A percentile compares a stretch with the other conserved stretches of the same genome.
Evolutionary conservation across 2,329 filamentous ascomycete genomes (phyloP).

Genomic region (Fusarium incarnatum): DNA sequence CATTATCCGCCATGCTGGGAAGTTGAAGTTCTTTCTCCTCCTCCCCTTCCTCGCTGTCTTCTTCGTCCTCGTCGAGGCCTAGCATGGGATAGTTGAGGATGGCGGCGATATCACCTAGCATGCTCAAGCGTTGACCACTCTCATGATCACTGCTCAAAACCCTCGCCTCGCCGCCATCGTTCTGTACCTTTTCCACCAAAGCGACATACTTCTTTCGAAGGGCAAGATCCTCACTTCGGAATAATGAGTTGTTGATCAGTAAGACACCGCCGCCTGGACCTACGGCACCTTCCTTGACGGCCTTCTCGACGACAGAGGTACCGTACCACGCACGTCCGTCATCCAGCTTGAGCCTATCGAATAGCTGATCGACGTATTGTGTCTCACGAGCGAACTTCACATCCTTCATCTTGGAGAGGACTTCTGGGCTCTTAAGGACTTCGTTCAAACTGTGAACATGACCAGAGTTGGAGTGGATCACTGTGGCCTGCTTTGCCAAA

Average conservation of each 20-base stretch:
- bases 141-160: conserved; percentile 95
- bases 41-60: conserved; percentile 52
- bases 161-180: conserved; percentile 85
- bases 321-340: conserved; percentile 95
- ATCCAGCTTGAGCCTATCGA: conserved; percentile 80
- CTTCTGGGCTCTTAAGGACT: conserved; percentile 83
- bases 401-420: conserved; percentile 81
- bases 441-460: conserved; percentile 90
- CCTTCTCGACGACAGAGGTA: conserved; percentile 80
- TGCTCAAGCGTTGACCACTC: conserved; percentile 86
- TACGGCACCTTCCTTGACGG: conserved; percentile 88
- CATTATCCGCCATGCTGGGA: conserved; percentile 43
- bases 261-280: conserved; percentile 81
- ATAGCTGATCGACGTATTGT: conserved; percentile 85
- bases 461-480: conserved; percentile 87
- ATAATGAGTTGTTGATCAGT: conserved; percentile 87
- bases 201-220: conserved; percentile 83
- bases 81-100: conserved; percentile 89
- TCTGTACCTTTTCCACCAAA: conserved; percentile 88
- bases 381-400: conserved; percentile 91
- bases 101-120: conserved; percentile 87
- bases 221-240: conserved; percentile 82
- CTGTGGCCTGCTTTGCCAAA: conserved; percentile 71
- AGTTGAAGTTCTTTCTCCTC: conserved; percentile 28
- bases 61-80: conserved; percentile 80